Conservation (phyloP, 179 eudicot species). For the Heliamphora pulchella region DNA sequence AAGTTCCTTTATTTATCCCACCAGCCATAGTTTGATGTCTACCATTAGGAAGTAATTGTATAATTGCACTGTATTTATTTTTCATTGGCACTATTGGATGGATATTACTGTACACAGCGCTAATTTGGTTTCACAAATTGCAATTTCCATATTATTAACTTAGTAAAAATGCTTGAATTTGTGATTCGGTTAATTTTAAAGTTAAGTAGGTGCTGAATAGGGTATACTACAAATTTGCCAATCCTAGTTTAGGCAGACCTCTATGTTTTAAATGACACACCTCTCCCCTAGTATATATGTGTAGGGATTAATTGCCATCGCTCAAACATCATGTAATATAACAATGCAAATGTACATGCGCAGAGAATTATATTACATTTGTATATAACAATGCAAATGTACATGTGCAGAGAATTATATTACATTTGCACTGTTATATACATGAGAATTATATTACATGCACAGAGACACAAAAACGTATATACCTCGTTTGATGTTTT, state of each 20-base stretch:
- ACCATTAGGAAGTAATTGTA: neutral
- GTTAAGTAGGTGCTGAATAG: neutral
- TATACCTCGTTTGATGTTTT: neutral
- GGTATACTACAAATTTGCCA: no score
- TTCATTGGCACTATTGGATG: neutral
- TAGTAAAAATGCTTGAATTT: neutral
- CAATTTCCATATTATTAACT: neutral
- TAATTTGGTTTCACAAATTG: neutral
- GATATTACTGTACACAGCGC: neutral
- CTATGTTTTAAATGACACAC: no score
- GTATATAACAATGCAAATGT: no score
- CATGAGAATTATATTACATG: no score
- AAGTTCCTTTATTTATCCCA: neutral
- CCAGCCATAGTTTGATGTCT: constrained; percentile 1
- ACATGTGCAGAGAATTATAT: no score
- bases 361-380: no score
- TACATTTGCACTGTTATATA: no score
- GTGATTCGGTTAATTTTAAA: neutral
- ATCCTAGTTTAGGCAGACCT: no score
- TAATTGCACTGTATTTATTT: neutral
- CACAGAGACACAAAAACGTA: no score
- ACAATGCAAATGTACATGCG: neutral
- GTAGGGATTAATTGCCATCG: neutral
- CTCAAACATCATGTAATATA: neutral
- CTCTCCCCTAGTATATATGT: no score